Evolutionary conservation across 768 basidiomycete genomes (phyloP), one percentile per base, ranked within the genome.

Genomic region (Podaxis mareebaensis): DNA sequence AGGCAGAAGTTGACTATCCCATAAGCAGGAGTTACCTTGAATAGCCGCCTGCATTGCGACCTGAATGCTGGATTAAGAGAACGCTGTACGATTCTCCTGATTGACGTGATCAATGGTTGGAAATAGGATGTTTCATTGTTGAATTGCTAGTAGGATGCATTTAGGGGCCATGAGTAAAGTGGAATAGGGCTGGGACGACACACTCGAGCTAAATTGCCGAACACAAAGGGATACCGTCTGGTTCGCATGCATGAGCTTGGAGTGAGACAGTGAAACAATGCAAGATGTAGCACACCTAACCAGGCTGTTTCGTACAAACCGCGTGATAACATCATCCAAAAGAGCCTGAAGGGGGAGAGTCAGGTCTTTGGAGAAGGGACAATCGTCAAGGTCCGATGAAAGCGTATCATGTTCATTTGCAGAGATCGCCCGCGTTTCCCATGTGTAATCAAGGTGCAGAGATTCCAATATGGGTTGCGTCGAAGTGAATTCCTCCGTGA

Each of bases 171-270:
- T 44, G 24, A 38, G 20, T 13, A 30, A 17, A 33, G n/a, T 36
- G 3, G 51, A n/a, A 20, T 46, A 6, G 30, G 30, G 24, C 20
- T 26, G 46, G 71, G 73, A 60, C 76, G 88, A 91, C 78, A 81
- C 80, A 70, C 80, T 78, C 85, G 86, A 87, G 61, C 61, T 11
- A 56, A 22, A 28, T 79, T 73, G 2, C 92, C 92, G 71, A 93
- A 93, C 61, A 92, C 83, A 42, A 91, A 77, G 22, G 92, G 92
- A 75, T 92, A 92, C 2, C 86, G 85, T 68, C 92, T 93, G 46
- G 65, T 42, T 24, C 24, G 11, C 3, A 36, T 6, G 22, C 33
- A 22, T 51, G 15, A 60, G 20, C 48, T 40, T 36, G 15, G 36
- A n/a, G 15, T 61, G 8, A 53, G 40, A 58, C 15, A 3, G 26